Evolutionary conservation across 1,284 basidiomycete genomes (phyloP).

Genomic region (Cutaneotrichosporon spelunceum): DNA sequence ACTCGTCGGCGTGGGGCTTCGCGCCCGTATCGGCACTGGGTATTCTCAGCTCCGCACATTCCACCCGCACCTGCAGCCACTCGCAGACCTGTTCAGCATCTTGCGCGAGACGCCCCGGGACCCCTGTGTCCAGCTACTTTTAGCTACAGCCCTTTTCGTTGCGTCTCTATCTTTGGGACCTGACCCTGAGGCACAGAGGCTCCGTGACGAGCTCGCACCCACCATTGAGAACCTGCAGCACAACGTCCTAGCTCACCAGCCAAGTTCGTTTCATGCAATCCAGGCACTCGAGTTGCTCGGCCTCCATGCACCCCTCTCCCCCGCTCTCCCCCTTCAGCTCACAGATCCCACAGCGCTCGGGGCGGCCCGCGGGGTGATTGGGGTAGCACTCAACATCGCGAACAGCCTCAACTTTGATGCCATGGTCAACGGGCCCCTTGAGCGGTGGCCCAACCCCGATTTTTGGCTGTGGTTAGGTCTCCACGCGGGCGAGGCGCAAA

Average conservation of each 20-base stretch:
- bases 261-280: constrained; percentile 32
- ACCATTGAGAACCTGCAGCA: constrained; percentile 29
- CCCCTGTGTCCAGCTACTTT: constrained; percentile 27
- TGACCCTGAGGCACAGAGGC: constrained; percentile 22
- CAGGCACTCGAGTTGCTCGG: constrained; percentile 40
- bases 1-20: constrained; percentile 28
- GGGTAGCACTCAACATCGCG: constrained; percentile 22
- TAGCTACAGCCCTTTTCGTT: constrained; percentile 34
- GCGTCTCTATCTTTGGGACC: constrained; percentile 29
- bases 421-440: constrained; percentile 23
- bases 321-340: constrained; percentile 35
- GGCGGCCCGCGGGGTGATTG: constrained; percentile 34
- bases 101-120: constrained; percentile 14
- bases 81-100: constrained; percentile 28
- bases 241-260: constrained; percentile 31
- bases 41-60: constrained; percentile 35
- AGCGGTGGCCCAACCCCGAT: constrained; percentile 29
- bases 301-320: constrained; percentile 39
- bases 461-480: constrained; percentile 36
- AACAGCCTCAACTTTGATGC: constrained; percentile 25
- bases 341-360: constrained; percentile 31
- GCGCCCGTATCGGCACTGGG: constrained; percentile 31
- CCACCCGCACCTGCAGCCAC: constrained; percentile 42
- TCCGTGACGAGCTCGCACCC: constrained; percentile 16
- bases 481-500: constrained; percentile 20